Conservation (phyloP, 768 basidiomycete genomes). For the Termitomyces sp. region DNA sequence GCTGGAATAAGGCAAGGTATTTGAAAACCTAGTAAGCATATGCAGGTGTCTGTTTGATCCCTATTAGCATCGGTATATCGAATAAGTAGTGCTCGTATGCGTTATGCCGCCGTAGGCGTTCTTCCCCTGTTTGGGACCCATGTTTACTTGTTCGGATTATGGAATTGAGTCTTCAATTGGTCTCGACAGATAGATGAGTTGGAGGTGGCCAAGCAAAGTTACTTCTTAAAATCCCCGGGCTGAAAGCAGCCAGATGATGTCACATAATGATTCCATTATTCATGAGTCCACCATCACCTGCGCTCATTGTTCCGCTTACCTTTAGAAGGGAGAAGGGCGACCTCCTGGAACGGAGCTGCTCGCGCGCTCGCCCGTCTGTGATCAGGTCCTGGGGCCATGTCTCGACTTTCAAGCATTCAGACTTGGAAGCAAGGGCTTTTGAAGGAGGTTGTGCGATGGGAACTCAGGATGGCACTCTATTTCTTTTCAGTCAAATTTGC, state of each 20-base stretch:
- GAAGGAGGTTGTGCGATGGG: slow-evolving; percentile 29
- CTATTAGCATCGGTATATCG: too few relatives aligned
- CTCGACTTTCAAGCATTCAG: background rate
- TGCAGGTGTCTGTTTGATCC: background rate
- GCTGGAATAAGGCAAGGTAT: background rate
- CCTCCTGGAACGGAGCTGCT: slow-evolving; percentile 26
- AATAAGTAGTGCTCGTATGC: too few relatives aligned
- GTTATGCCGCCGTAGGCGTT: too few relatives aligned
- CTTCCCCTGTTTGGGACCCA: background rate
- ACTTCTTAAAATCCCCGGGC: too few relatives aligned
- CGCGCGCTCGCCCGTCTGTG: slow-evolving; percentile 22
- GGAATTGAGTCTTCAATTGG: background rate
- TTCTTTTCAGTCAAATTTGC: slow-evolving; percentile 27
- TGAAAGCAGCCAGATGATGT: too few relatives aligned
- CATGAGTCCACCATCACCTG: slow-evolving; percentile 5
- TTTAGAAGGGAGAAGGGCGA: slow-evolving; percentile 18
- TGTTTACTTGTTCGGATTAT: background rate
- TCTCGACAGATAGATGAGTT: too few relatives aligned
- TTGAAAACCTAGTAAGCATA: background rate
- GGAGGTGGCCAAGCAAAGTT: too few relatives aligned
- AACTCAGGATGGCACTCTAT: slow-evolving; percentile 39
- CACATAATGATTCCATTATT: too few relatives aligned
- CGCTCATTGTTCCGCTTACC: slow-evolving; percentile 24
- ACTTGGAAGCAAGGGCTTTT: slow-evolving; percentile 8
- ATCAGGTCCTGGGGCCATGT: slow-evolving; percentile 24